Base-by-base conservation (phyloP, 495 filamentous ascomycete genomes). In the Aspergillus olivimuriae region DNA sequence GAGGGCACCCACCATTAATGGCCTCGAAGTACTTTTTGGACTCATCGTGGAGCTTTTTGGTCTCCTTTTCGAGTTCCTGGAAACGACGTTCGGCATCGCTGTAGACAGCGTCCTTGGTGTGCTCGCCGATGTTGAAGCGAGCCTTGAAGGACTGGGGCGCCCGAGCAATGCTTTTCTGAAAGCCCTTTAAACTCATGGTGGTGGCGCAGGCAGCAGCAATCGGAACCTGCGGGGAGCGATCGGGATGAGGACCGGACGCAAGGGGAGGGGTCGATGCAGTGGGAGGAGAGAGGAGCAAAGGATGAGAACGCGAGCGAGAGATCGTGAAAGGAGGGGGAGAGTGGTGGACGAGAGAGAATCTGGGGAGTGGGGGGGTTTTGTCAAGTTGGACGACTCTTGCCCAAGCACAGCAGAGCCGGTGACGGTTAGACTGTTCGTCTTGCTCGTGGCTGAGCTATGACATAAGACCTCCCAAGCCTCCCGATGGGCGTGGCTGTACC, bases 1-100 rank as follows among this genome's bases (percentile, higher is more conserved):
- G 18, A 39, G 31, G 26, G 15, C 14, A 31, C 41, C 12, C 59
- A 84, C 82, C 87, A 66, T 97, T 97, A 62, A 99, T 95, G 60
- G 92, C 89, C 31, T 94, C 81, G 52, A 92, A 95, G 65, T 99
- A 86, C 51, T 92, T 95, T 61, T 88, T 84, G 20, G 85, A 90
- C 58, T 95, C 89, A 70, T 92, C 87, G 66, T 97, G 91, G 4
- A 99, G 81, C 58, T 82, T 87, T 73, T 95, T 95, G 15, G 94
- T 97, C 67, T 99, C 92, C 58, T 69, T 77, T 68, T 99, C 92
- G 45, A 99, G 78, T 66, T 99, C 94, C 42, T 87, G 70, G 57
- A 99, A 99, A 19, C 94, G 80, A 47, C 90, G 78, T 61, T 99
- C 92, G 44, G 92, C 87, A 69, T 99, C 92, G 46, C 82, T 81